Percentiles rank a stretch among this genome's conserved stretches.
These are phyloP conservation scores for Dimargaris verticillata DNA, from an alignment of 192 early-diverging fungal genomes.

Conservation along the genomic window DNA sequence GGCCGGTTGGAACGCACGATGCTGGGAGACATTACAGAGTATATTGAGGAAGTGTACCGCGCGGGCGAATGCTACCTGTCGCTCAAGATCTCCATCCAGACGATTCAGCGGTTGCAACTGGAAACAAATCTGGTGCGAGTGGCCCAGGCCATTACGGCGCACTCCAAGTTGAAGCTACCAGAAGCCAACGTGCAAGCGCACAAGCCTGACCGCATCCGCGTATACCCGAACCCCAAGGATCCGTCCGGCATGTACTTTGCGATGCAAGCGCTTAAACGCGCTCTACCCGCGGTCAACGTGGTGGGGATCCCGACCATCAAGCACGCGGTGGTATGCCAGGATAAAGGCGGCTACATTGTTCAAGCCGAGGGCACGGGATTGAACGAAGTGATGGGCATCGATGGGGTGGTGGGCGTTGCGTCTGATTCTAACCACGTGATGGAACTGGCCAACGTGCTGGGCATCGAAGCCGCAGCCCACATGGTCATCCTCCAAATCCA, in stretches of 20 bases:
- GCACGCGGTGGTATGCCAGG: conserved; percentile 10
- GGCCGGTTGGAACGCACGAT: conserved; percentile 85
- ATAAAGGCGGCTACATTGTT: conserved; percentile 17
- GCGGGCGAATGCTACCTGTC: conserved; percentile 54
- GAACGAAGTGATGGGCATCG: conserved; percentile 84
- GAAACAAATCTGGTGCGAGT: conserved; percentile 69
- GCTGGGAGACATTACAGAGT: conserved; percentile 84
- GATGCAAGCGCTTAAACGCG: conserved; percentile 69
- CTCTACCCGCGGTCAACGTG: conserved; percentile 65
- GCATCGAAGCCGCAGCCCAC: conserved; percentile 86
- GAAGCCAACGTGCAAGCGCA: conserved; percentile 48
- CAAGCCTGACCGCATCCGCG: conserved; percentile 42
- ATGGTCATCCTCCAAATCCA: conserved; percentile 85
- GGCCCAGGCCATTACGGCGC: conserved; percentile 53
- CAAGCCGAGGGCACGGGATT: conserved; percentile 77
- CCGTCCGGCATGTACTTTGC: conserved; percentile 42
- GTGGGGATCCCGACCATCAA: background rate
- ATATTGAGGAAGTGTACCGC: conserved; percentile 79
- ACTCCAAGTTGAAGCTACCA: conserved; percentile 77
- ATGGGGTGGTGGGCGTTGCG: conserved; percentile 66
- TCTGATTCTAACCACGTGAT: conserved; percentile 84
- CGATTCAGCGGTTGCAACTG: conserved; percentile 73
- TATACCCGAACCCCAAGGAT: conserved; percentile 45
- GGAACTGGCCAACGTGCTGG: conserved; percentile 76
- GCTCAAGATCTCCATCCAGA: conserved; percentile 69